Evolutionary conservation across 1,284 basidiomycete genomes (phyloP).

Genomic region (Cutaneotrichosporon sp.): DNA sequence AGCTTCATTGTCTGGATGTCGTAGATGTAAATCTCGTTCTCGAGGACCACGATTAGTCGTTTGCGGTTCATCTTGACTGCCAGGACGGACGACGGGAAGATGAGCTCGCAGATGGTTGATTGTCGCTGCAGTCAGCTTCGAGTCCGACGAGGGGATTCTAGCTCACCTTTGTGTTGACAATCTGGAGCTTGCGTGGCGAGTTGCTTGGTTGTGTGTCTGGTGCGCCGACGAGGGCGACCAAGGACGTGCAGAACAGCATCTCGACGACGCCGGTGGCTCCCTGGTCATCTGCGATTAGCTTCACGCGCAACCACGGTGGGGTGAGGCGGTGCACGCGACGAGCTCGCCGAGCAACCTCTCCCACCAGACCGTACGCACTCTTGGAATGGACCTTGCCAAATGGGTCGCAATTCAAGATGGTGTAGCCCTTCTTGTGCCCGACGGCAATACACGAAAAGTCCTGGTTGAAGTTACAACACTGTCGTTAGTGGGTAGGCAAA

Average conservation of each 20-base stretch:
- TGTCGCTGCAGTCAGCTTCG: conserved; percentile 60
- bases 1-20: conserved; percentile 99
- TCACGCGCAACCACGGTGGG: not conserved
- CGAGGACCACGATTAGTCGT: conserved; percentile 89
- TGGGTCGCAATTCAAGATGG: conserved; percentile 96
- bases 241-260: conserved; percentile 98
- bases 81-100: conserved; percentile 93
- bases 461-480: conserved; percentile 50
- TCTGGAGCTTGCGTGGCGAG: conserved; percentile 87
- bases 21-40: conserved; percentile 96
- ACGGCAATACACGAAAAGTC: conserved; percentile 72
- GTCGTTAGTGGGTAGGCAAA: conserved; percentile 5
- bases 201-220: conserved; percentile 75
- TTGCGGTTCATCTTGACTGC: conserved; percentile 96
- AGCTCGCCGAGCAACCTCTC: too few relatives aligned
- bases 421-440: conserved; percentile 91
- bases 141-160: not conserved
- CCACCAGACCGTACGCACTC: too few relatives aligned
- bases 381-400: conserved; percentile 93
- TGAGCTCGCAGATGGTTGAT: conserved; percentile 96
- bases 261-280: conserved; percentile 93
- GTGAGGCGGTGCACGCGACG: too few relatives aligned
- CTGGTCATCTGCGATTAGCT: conserved; percentile 59
- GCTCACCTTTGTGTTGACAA: conserved; percentile 91
- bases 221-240: conserved; percentile 92